Evolutionary conservation across 441 rosid species (phyloP).

Genomic region (Erodium chrysanthum): DNA sequence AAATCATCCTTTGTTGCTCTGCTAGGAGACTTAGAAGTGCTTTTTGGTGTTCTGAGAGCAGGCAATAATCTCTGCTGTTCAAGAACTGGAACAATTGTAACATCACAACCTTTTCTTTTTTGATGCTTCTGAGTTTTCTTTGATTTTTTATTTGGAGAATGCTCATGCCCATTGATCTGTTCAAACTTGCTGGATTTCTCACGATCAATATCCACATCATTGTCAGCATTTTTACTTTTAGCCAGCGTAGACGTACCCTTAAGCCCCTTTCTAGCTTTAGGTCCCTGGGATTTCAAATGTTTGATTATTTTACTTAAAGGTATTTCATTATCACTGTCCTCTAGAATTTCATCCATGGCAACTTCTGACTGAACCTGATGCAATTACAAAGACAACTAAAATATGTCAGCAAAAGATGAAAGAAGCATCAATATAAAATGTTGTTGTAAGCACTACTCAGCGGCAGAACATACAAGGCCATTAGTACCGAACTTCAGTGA

Average conservation of each 20-base stretch:
- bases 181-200: constrained; percentile 50
- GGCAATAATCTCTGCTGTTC: constrained; percentile 66
- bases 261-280: constrained; percentile 46
- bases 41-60: constrained; percentile 41
- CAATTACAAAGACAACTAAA: constrained; percentile 14
- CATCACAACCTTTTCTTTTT: constrained; percentile 47
- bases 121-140: constrained; percentile 36
- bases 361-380: constrained; percentile 44
- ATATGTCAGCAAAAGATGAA: constrained; percentile 19
- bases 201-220: constrained; percentile 51
- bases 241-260: constrained; percentile 22
- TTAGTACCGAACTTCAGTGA: constrained; percentile 53
- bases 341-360: constrained; percentile 37
- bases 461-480: constrained; percentile 41
- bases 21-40: constrained; percentile 26
- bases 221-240: constrained; percentile 43
- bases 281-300: constrained; percentile 55
- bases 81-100: constrained; percentile 47
- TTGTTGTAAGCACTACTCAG: constrained; percentile 13
- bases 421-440: constrained; percentile 13
- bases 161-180: constrained; percentile 73
- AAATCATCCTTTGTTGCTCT: constrained; percentile 32
- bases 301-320: constrained; percentile 75
- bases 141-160: constrained; percentile 33
- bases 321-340: constrained; percentile 59